phyloP scores from a whole-genome alignment of 331 rosid species.

The Malus hybrid region DNA sequence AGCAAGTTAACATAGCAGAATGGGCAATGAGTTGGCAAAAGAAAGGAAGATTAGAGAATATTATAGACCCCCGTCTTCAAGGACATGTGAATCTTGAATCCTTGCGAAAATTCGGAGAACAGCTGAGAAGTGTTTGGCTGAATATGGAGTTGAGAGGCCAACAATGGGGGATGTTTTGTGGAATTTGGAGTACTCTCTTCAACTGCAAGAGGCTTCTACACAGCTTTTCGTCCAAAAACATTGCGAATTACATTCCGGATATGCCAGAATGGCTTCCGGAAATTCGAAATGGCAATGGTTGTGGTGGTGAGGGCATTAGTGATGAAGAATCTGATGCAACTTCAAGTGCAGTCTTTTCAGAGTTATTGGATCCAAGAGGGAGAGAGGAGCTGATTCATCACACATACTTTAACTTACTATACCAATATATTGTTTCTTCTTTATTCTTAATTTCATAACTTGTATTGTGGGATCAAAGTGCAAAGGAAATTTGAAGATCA shows the following conservation, averaged over 20 bases:
- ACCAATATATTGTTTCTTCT: background rate
- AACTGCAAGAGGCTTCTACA: slow-evolving; percentile 26
- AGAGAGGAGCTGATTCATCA: background rate
- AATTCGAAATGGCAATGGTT: too few relatives aligned
- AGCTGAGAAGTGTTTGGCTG: slow-evolving; percentile 46
- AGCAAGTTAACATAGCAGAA: slow-evolving; percentile 46
- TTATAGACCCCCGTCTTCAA: slow-evolving; percentile 29
- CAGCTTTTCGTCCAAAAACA: slow-evolving; percentile 8
- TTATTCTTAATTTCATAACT: background rate
- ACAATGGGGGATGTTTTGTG: slow-evolving; percentile 48
- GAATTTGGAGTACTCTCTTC: slow-evolving; percentile 41
- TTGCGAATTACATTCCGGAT: slow-evolving; percentile 11
- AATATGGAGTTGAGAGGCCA: slow-evolving; percentile 38
- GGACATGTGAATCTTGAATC: slow-evolving; percentile 29
- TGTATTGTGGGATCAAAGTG: background rate
- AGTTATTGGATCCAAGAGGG: slow-evolving; percentile 29
- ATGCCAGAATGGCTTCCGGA: slow-evolving; percentile 16
- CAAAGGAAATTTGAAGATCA: background rate
- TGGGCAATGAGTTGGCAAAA: slow-evolving; percentile 42
- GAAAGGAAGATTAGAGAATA: slow-evolving; percentile 27
- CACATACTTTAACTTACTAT: background rate
- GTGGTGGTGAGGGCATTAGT: background rate
- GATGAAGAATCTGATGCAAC: slow-evolving; percentile 20
- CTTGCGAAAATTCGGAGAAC: slow-evolving; percentile 38
- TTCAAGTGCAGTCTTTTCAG: slow-evolving; percentile 25